Percentiles rank a stretch among this genome's conserved stretches.
These are phyloP conservation scores for Phalaenopsis aphrodite DNA, from an alignment of 106 monocot species.

Conservation along the genomic window DNA sequence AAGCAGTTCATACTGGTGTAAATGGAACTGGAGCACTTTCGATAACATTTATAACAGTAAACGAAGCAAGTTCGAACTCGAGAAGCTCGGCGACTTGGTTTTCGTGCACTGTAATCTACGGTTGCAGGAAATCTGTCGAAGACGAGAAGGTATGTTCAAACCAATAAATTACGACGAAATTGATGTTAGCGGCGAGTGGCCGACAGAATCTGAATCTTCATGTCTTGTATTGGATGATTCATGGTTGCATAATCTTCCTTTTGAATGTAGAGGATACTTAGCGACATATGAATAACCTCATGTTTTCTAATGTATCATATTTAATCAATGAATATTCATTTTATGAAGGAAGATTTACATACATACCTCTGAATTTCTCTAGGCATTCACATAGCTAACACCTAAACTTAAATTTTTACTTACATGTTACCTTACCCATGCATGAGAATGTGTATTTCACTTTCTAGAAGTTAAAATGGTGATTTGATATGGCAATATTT, in stretches of 20 bases:
- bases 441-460: too few relatives aligned
- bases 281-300: slow-evolving; percentile 17
- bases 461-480: too few relatives aligned
- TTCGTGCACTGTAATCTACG: slow-evolving; percentile 44
- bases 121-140: slow-evolving; percentile 15
- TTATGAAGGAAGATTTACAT: too few relatives aligned
- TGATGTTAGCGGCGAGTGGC: slow-evolving; percentile 47
- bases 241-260: slow-evolving; percentile 35
- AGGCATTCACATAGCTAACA: too few relatives aligned
- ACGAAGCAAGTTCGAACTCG: slow-evolving; percentile 21
- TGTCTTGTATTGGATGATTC: slow-evolving; percentile 38
- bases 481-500: too few relatives aligned
- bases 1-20: slow-evolving; percentile 42
- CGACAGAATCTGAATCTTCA: slow-evolving; percentile 27
- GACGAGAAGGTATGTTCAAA: slow-evolving; percentile 14
- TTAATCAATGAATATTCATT: not conserved
- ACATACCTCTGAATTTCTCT: too few relatives aligned
- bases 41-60: slow-evolving; percentile 20
- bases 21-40: slow-evolving; percentile 44
- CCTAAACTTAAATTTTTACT: too few relatives aligned
- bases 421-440: too few relatives aligned
- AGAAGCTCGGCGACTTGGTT: slow-evolving; percentile 42
- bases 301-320: not conserved
- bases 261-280: slow-evolving; percentile 18
- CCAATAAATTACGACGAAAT: slow-evolving; percentile 34